Evolutionary conservation across 164 flowering plant genomes (phyloP).

Genomic region (Brasenia schreberi): DNA sequence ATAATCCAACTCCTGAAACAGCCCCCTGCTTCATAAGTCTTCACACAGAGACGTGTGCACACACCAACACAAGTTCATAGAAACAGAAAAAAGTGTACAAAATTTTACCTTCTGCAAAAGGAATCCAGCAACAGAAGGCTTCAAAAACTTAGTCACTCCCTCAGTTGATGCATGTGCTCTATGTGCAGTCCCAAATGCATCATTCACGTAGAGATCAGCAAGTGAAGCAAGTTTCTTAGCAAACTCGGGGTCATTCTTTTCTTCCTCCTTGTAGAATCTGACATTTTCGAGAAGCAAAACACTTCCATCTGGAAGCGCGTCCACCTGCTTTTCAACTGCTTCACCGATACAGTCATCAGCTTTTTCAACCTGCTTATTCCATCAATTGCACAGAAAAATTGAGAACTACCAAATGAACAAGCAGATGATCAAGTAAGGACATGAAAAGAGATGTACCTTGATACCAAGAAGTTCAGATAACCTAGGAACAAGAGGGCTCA

Average conservation of each 20-base stretch:
- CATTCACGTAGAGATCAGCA: slow-evolving; percentile 77
- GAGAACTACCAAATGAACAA: no score
- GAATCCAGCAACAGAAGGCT: slow-evolving; percentile 84
- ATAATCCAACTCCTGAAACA: slow-evolving; percentile 71
- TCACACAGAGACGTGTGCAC: background rate
- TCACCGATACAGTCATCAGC: slow-evolving; percentile 79
- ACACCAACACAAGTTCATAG: background rate
- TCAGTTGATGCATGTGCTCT: slow-evolving; percentile 92
- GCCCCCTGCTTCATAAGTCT: background rate
- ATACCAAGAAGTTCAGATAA: no score
- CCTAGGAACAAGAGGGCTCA: no score
- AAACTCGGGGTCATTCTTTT: slow-evolving; percentile 86
- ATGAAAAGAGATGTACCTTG: no score
- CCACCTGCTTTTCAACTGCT: slow-evolving; percentile 61
- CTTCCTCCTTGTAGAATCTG: slow-evolving; percentile 79
- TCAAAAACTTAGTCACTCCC: slow-evolving; percentile 69
- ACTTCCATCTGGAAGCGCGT: slow-evolving; percentile 63
- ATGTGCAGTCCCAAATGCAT: slow-evolving; percentile 85
- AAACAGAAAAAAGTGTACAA: background rate
- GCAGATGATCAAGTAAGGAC: no score
- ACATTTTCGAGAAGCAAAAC: slow-evolving; percentile 85
- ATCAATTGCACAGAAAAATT: no score
- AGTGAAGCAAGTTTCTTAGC: slow-evolving; percentile 74
- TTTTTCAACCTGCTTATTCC: slow-evolving; percentile 37
- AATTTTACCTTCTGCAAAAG: slow-evolving; percentile 80